A percentile compares a stretch with the other conserved stretches of the same genome.
These are phyloP conservation scores for Penicillium sp. DNA, from an alignment of 2,329 filamentous ascomycete genomes.

Conservation along the genomic window DNA sequence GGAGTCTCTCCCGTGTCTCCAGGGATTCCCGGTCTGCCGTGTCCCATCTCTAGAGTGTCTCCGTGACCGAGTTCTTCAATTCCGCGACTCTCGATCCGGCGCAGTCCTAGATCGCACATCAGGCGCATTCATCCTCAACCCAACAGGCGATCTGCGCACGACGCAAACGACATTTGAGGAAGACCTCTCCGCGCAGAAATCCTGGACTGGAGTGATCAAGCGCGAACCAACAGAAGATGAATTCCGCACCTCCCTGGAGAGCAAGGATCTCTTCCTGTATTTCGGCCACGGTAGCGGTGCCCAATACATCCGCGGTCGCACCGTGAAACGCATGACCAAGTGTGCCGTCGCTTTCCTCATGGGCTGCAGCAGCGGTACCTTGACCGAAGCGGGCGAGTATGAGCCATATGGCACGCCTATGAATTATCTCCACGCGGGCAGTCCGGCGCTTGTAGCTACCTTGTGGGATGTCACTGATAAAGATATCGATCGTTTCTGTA, in stretches of 20 bases:
- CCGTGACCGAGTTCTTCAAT: slow-evolving; percentile 65
- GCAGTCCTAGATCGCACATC: slow-evolving; percentile 28
- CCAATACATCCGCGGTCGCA: slow-evolving; percentile 84
- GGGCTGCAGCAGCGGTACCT: slow-evolving; percentile 82
- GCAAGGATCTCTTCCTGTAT: slow-evolving; percentile 74
- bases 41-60: slow-evolving; percentile 83
- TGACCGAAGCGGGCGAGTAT: slow-evolving; percentile 78
- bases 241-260: slow-evolving; percentile 63
- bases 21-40: slow-evolving; percentile 72
- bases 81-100: slow-evolving; percentile 23
- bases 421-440: slow-evolving; percentile 85
- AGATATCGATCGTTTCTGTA: slow-evolving; percentile 91
- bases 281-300: slow-evolving; percentile 94
- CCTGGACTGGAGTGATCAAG: slow-evolving; percentile 66
- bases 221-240: slow-evolving; percentile 70
- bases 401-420: slow-evolving; percentile 87
- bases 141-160: slow-evolving; percentile 72
- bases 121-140: slow-evolving; percentile 76
- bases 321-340: slow-evolving; percentile 70
- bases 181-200: slow-evolving; percentile 51
- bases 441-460: slow-evolving; percentile 81
- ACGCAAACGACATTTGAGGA: slow-evolving; percentile 73
- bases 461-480: slow-evolving; percentile 98
- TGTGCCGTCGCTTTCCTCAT: slow-evolving; percentile 86
- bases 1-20: slow-evolving; percentile 88